phyloP scores from a whole-genome alignment of 176 grass and related monocot species.

The Lolium perenne region DNA sequence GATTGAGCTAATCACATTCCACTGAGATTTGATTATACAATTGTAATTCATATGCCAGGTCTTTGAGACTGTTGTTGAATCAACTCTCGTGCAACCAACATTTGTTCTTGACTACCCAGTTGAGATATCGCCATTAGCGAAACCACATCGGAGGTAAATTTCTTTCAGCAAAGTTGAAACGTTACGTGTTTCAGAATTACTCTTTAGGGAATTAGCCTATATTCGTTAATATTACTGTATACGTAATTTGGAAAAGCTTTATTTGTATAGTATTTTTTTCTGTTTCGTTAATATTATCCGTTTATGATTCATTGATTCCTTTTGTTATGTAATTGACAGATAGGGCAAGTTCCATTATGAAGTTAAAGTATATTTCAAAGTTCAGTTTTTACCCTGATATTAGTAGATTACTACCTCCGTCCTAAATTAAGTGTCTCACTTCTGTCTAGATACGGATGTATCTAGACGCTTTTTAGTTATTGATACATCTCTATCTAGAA shows the following conservation, averaged over 20 bases:
- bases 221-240: too few species aligned
- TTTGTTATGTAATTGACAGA: slow-evolving; percentile 19
- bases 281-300: slow-evolving; percentile 1
- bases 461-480: too few species aligned
- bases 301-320: neutral
- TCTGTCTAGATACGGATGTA: too few species aligned
- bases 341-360: neutral
- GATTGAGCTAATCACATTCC: slow-evolving; percentile 24
- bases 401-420: too few species aligned
- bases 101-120: slow-evolving; percentile 99
- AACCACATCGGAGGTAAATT: slow-evolving; percentile 88
- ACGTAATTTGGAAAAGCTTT: neutral
- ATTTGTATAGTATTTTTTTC: neutral
- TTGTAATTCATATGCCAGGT: slow-evolving; percentile 62
- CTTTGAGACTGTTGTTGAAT: slow-evolving; percentile 93
- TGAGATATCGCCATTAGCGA: slow-evolving; percentile 95
- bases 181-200: slow-evolving; percentile 12
- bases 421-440: too few species aligned
- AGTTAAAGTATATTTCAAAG: neutral
- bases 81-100: slow-evolving; percentile 90
- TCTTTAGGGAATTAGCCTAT: neutral
- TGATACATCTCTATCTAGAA: too few species aligned
- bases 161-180: neutral
- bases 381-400: neutral
- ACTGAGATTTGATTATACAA: slow-evolving; percentile 20